Conservation (phyloP, 352 stramenopile species). For the Phytophthora quininea region DNA sequence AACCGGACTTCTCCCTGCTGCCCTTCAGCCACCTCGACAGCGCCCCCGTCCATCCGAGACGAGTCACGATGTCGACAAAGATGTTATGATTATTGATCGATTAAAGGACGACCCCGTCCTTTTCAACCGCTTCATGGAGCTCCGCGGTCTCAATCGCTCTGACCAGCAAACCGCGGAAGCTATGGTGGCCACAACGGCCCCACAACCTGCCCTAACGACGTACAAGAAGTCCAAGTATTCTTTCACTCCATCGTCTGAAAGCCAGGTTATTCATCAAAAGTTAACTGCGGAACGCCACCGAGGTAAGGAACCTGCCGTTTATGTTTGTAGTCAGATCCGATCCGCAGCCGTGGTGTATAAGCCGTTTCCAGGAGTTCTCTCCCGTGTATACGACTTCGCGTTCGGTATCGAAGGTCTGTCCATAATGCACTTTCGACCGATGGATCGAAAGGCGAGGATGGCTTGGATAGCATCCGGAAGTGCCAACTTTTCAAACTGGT, state of each 20-base stretch:
- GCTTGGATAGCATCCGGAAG: neutral
- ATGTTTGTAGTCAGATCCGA: slow-evolving; percentile 5
- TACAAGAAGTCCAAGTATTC: neutral
- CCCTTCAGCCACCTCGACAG: neutral
- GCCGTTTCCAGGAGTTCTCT: neutral
- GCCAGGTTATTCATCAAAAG: neutral
- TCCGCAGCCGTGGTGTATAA: neutral
- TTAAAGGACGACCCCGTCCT: neutral
- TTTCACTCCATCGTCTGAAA: neutral
- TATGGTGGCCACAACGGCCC: neutral
- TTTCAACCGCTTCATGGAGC: neutral
- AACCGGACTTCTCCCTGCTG: neutral
- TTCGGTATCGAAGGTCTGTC: slow-evolving; percentile 2
- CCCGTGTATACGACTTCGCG: neutral
- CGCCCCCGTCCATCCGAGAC: neutral
- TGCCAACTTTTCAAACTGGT: slow-evolving; percentile 1
- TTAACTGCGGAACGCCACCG: neutral
- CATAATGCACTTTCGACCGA: slow-evolving; percentile 1
- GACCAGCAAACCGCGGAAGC: neutral
- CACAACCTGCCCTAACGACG: neutral
- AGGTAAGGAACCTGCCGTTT: slow-evolving; percentile 6
- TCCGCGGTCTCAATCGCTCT: neutral
- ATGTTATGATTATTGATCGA: neutral
- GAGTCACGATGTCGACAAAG: neutral
- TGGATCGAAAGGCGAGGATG: neutral